Percentiles rank a stretch among this genome's conserved stretches.
Conservation (phyloP, 1,284 basidiomycete genomes). For the Naganishia sp. region DNA sequence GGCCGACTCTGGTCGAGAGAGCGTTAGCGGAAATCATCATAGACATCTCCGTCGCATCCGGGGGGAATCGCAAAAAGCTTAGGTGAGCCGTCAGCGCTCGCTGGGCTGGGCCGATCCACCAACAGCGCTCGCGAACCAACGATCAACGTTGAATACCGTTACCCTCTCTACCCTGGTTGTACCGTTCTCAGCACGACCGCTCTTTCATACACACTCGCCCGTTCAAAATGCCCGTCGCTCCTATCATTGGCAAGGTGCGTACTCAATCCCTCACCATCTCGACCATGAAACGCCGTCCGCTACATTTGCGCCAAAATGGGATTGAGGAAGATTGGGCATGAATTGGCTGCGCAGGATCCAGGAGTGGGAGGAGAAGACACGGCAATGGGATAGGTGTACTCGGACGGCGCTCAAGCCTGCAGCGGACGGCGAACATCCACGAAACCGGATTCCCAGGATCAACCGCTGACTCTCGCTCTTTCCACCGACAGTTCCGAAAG, state of each 20-base stretch:
- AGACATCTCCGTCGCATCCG: background rate
- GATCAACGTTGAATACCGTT: conserved; percentile 18
- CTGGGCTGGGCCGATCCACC: background rate
- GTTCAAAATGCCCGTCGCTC: conserved; percentile 69
- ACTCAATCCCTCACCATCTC: background rate
- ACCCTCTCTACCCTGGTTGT: background rate
- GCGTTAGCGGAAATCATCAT: background rate
- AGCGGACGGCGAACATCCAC: no score
- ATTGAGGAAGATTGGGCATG: background rate
- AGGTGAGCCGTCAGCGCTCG: conserved; percentile 5
- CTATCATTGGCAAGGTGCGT: conserved; percentile 72
- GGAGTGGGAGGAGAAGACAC: no score
- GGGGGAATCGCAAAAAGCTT: conserved; percentile 22
- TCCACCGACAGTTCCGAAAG: conserved; percentile 65
- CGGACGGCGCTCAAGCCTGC: no score
- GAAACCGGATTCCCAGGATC: background rate
- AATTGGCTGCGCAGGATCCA: no score
- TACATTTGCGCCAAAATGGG: no score
- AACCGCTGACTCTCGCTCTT: background rate
- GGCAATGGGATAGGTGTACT: no score
- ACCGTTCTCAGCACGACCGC: background rate
- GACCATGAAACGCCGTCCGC: no score
- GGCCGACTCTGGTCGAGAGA: conserved; percentile 1
- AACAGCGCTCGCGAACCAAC: conserved; percentile 12
- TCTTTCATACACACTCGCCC: conserved; percentile 13